Evolutionary conservation across 2,329 filamentous ascomycete genomes (phyloP).

Genomic region (Zelopaecilomyces penicillatus): DNA sequence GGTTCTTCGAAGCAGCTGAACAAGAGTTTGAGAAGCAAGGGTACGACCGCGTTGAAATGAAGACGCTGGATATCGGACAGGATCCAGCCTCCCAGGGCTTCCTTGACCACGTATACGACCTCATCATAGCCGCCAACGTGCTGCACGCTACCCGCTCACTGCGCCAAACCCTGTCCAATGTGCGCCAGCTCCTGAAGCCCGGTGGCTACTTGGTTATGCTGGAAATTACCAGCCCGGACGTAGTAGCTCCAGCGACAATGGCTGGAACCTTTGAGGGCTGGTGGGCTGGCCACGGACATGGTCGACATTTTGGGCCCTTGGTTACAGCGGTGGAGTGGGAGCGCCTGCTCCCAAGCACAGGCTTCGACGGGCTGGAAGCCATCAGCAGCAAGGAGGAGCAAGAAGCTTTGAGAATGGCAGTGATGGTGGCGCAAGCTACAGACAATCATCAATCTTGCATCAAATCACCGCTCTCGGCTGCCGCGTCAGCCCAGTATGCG

Average conservation of each 20-base stretch:
- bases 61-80: constrained; percentile 16
- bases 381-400: background rate
- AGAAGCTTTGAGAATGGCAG: no score
- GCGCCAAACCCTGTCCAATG: background rate
- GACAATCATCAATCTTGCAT: no score
- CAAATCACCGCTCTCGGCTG: no score
- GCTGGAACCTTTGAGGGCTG: constrained; percentile 1
- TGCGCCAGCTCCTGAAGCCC: constrained; percentile 9
- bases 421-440: no score
- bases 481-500: no score
- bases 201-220: constrained; percentile 8
- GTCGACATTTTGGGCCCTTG: background rate
- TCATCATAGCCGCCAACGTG: constrained; percentile 16
- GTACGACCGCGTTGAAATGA: constrained; percentile 11
- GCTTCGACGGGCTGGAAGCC: background rate
- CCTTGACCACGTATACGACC: constrained; percentile 9
- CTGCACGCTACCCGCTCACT: constrained; percentile 3
- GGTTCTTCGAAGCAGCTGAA: constrained; percentile 18
- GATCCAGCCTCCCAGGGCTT: constrained; percentile 11
- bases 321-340: background rate
- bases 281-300: background rate
- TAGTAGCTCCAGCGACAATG: constrained; percentile 1
- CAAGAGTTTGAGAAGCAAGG: background rate
- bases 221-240: constrained; percentile 5
- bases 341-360: background rate